Conservation (phyloP, 306 rosid genomes). For the Rubus idaeus region DNA sequence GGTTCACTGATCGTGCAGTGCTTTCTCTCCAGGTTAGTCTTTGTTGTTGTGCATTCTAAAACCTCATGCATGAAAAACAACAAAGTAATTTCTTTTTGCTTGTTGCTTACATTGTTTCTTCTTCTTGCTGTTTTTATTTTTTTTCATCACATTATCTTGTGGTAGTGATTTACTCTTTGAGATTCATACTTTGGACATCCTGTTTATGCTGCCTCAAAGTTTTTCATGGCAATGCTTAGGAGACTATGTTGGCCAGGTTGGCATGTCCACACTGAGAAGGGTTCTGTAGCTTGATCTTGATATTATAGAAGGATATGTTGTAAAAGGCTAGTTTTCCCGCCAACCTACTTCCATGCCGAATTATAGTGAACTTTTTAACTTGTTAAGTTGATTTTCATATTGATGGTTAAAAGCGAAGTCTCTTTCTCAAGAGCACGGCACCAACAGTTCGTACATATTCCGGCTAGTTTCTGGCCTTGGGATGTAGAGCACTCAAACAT, state of each 20-base stretch:
- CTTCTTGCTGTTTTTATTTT: background rate
- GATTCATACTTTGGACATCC: background rate
- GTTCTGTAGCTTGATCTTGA: constrained; percentile 6
- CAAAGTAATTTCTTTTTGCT: constrained; percentile 5
- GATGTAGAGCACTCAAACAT: too few relatives aligned
- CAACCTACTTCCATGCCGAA: background rate
- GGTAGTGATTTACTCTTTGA: background rate
- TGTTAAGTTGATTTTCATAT: background rate
- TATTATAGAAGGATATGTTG: background rate
- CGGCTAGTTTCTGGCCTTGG: background rate
- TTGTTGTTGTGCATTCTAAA: constrained; percentile 16
- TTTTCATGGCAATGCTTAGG: background rate
- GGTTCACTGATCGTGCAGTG: constrained; percentile 72
- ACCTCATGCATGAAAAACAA: constrained; percentile 19
- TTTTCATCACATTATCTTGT: background rate
- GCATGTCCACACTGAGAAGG: background rate
- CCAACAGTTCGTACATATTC: background rate
- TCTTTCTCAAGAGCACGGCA: background rate
- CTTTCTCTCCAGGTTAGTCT: constrained; percentile 83
- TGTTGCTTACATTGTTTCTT: constrained; percentile 14
- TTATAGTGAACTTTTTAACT: background rate
- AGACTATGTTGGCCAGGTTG: background rate
- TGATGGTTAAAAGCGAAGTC: background rate
- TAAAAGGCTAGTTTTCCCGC: background rate
- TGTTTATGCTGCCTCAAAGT: background rate